Conservation (phyloP, 805 yeast species). For the Ogataea trehalophila region DNA sequence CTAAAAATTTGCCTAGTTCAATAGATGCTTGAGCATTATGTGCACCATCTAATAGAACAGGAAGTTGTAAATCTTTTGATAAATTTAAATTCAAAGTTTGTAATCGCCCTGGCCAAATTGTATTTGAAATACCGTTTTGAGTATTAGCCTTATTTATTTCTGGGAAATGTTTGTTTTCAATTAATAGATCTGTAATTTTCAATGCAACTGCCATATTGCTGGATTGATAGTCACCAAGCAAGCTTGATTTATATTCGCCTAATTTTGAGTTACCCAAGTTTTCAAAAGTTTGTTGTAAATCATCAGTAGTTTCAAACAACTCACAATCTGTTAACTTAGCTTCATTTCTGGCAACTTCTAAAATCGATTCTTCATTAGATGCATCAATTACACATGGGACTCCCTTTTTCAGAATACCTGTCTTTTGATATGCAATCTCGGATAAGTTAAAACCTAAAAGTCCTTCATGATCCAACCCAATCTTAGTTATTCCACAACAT, state of each 20-base stretch:
- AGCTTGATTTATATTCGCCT: constrained; percentile 38
- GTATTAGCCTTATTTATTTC: constrained; percentile 28
- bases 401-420: constrained; percentile 69
- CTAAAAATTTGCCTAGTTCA: constrained; percentile 58
- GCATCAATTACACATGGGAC: constrained; percentile 72
- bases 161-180: constrained; percentile 23
- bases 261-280: constrained; percentile 5
- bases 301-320: constrained; percentile 6
- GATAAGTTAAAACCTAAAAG: constrained; percentile 63
- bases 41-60: constrained; percentile 79
- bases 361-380: constrained; percentile 48
- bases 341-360: constrained; percentile 38
- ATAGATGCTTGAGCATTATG: constrained; percentile 83
- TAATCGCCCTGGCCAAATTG: constrained; percentile 86
- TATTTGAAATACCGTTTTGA: constrained; percentile 45
- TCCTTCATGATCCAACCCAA: constrained; percentile 80
- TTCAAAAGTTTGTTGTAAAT: constrained; percentile 1
- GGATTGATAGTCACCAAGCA: constrained; percentile 69
- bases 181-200: constrained; percentile 38
- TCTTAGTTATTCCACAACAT: constrained; percentile 73
- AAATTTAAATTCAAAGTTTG: constrained; percentile 42
- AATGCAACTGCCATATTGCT: constrained; percentile 69
- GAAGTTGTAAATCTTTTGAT: constrained; percentile 18
- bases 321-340: constrained; percentile 34
- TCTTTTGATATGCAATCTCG: constrained; percentile 74